A percentile compares a stretch with the other conserved stretches of the same genome.
Evolutionary conservation across 1,284 basidiomycete genomes (phyloP).

Genomic region (Irpex lacteus): DNA sequence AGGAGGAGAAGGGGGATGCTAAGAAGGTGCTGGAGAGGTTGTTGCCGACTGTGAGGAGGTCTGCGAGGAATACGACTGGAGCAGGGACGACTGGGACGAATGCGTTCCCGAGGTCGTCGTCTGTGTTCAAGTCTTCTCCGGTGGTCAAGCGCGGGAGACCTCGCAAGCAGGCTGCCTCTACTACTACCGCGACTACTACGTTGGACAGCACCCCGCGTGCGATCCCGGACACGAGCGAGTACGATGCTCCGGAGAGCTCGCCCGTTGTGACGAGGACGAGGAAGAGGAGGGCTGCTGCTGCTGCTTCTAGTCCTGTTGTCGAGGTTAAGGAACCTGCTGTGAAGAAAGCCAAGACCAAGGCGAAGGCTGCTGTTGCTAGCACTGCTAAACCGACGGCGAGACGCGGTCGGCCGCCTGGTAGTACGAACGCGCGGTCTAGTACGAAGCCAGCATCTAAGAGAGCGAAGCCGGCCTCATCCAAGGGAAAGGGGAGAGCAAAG

Average conservation of each 20-base stretch:
- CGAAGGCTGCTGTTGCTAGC: too few species aligned
- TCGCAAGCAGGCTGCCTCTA: not conserved
- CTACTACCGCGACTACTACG: not conserved
- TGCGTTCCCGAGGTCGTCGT: too few species aligned
- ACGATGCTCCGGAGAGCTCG: slow-evolving; percentile 8
- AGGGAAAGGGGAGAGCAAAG: slow-evolving; percentile 12
- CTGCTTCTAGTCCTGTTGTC: too few species aligned
- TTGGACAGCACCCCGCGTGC: not conserved
- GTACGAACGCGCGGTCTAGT: not conserved
- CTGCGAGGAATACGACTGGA: not conserved
- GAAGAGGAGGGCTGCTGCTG: not conserved
- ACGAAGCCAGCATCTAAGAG: too few species aligned
- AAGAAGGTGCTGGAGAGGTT: not conserved
- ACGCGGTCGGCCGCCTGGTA: not conserved
- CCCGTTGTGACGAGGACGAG: not conserved
- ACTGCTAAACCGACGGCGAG: slow-evolving; percentile 2
- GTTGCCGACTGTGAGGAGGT: slow-evolving; percentile 19
- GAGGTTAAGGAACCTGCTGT: not conserved
- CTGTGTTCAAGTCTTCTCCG: too few species aligned
- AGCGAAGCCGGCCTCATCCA: not conserved
- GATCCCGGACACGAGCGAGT: slow-evolving; percentile 1
- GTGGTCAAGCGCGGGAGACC: not conserved
- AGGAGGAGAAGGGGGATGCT: slow-evolving; percentile 17
- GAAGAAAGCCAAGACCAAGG: slow-evolving; percentile 4
- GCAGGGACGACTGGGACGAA: not conserved